Evolutionary conservation across 768 basidiomycete species (phyloP).

Genomic region (Rhizopogon roseolus): DNA sequence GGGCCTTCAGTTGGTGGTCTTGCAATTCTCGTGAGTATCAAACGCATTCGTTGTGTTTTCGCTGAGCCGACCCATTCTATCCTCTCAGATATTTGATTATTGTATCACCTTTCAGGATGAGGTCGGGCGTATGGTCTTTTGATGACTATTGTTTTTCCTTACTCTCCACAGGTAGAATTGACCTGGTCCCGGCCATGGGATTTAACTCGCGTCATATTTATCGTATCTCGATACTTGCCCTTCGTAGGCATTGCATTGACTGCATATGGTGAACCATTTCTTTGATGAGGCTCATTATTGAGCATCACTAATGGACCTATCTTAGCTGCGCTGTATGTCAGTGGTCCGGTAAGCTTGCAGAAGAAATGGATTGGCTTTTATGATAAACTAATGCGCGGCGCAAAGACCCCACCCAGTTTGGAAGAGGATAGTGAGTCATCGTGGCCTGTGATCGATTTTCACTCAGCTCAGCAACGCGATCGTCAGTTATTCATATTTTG

Average conservation of each 20-base stretch:
- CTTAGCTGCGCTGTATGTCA: conserved; percentile 1
- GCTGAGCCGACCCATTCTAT: not conserved
- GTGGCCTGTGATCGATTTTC: not conserved
- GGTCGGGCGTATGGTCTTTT: not conserved
- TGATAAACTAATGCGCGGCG: not conserved
- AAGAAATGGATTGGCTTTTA: not conserved
- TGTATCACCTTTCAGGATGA: conserved; percentile 7
- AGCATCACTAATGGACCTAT: not conserved
- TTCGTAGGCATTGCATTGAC: conserved; percentile 9
- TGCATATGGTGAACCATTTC: conserved; percentile 7
- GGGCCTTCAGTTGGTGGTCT: conserved; percentile 15
- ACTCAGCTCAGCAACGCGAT: not conserved
- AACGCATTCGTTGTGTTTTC: not conserved
- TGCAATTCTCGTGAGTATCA: conserved; percentile 10
- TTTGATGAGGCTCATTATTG: conserved; percentile 1
- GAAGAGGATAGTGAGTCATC: conserved; percentile 8
- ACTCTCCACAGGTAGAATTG: conserved; percentile 9
- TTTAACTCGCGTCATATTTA: conserved; percentile 10
- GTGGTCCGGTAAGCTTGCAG: not conserved
- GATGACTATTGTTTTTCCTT: not conserved
- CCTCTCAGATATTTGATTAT: conserved; percentile 5
- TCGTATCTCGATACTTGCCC: conserved; percentile 16
- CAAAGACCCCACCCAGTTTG: not conserved
- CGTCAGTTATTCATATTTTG: conserved; percentile 3
- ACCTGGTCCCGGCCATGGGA: conserved; percentile 16